These are phyloP conservation scores for Phyllosticta capitalensis DNA, from an alignment of 2,329 filamentous ascomycete genomes.

Conservation along the genomic window DNA sequence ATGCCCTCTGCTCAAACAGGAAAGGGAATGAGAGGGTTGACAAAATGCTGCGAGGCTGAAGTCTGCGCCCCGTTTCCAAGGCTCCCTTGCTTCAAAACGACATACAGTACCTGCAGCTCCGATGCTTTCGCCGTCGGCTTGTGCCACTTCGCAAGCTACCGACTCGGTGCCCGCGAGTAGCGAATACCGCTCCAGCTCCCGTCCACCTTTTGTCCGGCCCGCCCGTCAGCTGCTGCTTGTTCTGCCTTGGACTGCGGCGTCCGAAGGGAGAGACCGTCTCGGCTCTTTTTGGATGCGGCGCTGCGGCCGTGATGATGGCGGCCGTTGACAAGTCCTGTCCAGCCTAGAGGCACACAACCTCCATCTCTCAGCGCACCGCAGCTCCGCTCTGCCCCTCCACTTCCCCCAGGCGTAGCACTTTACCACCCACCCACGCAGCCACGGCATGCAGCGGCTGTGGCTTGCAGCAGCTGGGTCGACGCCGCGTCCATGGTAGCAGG, in stretches of 20 bases:
- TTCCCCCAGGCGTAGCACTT: neutral
- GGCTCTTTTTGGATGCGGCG: neutral
- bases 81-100: neutral
- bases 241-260: neutral
- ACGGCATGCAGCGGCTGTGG: conserved; percentile 9
- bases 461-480: neutral
- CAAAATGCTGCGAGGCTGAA: neutral
- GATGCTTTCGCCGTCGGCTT: neutral
- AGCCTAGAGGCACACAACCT: neutral
- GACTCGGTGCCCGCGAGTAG: neutral
- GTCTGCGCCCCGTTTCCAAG: neutral
- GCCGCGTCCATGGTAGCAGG: neutral
- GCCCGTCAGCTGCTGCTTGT: neutral
- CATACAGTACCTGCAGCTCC: neutral
- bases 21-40: neutral
- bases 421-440: neutral
- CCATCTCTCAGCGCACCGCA: too few relatives aligned
- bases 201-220: neutral
- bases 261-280: neutral
- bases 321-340: neutral
- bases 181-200: neutral
- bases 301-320: neutral
- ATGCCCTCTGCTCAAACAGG: neutral
- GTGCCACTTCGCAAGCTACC: neutral
- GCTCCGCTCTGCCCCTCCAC: neutral